Percentiles rank a stretch among this genome's conserved stretches.
phyloP scores from a whole-genome alignment of 169 alveolate species.

The Plasmodium falciparum region DNA sequence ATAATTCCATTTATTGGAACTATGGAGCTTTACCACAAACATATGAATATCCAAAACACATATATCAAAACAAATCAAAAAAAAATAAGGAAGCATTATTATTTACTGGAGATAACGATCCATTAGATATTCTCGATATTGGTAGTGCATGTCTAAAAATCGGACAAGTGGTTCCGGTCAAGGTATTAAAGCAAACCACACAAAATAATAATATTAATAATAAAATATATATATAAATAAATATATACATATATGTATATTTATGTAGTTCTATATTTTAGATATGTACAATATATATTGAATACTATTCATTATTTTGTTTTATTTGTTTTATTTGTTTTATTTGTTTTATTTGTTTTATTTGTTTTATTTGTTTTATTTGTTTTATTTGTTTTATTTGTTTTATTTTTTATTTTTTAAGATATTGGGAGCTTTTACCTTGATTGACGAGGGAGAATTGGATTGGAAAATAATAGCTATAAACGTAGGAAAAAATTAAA shows the following conservation, averaged over 20 bases:
- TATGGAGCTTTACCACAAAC: constrained; percentile 69
- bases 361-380: neutral
- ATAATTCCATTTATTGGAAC: constrained; percentile 66
- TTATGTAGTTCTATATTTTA: too few relatives aligned
- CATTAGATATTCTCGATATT: constrained; percentile 52
- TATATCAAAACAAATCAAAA: constrained; percentile 4
- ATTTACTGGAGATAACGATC: constrained; percentile 70
- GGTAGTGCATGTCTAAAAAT: constrained; percentile 29
- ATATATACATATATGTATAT: neutral
- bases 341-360: too few relatives aligned
- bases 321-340: neutral
- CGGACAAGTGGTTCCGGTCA: constrained; percentile 63
- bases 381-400: neutral
- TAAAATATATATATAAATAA: neutral
- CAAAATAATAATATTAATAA: too few relatives aligned
- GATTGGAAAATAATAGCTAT: constrained; percentile 72
- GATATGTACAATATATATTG: too few relatives aligned
- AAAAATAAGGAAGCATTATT: constrained; percentile 1
- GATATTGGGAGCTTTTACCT: constrained; percentile 57
- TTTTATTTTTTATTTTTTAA: neutral
- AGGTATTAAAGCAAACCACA: constrained; percentile 9
- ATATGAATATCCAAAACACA: constrained; percentile 61
- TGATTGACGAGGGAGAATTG: constrained; percentile 64
- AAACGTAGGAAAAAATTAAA: constrained; percentile 22
- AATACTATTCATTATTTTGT: neutral